Percentiles rank a stretch among this genome's conserved stretches.
These are phyloP conservation scores for Plasmodium fragile DNA, from an alignment of 169 alveolate species.

Conservation along the genomic window DNA sequence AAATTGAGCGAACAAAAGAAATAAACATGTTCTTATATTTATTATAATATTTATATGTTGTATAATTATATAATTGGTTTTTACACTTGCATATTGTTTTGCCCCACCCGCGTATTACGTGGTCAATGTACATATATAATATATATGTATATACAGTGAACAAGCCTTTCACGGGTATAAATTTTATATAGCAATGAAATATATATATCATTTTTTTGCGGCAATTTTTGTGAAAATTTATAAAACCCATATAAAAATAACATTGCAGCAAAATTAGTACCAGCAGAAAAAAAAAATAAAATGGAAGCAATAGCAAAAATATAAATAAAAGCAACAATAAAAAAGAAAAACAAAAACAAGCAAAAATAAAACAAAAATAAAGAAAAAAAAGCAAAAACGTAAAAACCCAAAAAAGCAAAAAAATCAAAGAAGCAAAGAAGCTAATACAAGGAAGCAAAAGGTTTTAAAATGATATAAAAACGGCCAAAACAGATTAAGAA, in stretches of 20 bases:
- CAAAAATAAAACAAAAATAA: background rate
- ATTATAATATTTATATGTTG: background rate
- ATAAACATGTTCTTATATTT: background rate
- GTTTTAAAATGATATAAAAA: conserved; percentile 1
- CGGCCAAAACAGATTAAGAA: background rate
- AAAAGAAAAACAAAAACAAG: background rate
- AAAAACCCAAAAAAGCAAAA: background rate
- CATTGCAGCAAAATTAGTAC: background rate
- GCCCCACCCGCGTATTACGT: background rate
- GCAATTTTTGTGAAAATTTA: background rate
- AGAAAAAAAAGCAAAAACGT: background rate
- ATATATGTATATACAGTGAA: background rate
- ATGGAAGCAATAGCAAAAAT: background rate
- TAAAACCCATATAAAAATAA: background rate
- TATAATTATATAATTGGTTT: background rate
- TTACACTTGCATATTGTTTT: background rate
- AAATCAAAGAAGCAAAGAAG: background rate
- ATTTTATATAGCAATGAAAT: background rate
- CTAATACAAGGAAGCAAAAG: background rate
- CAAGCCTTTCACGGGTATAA: background rate
- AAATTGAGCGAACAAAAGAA: background rate
- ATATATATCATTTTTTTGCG: background rate
- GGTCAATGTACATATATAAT: background rate
- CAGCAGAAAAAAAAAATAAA: background rate
- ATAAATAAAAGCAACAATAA: background rate